Evolutionary conservation across 2,329 filamentous ascomycete genomes (phyloP).

Genomic region (Curvularia hawaiiensis): DNA sequence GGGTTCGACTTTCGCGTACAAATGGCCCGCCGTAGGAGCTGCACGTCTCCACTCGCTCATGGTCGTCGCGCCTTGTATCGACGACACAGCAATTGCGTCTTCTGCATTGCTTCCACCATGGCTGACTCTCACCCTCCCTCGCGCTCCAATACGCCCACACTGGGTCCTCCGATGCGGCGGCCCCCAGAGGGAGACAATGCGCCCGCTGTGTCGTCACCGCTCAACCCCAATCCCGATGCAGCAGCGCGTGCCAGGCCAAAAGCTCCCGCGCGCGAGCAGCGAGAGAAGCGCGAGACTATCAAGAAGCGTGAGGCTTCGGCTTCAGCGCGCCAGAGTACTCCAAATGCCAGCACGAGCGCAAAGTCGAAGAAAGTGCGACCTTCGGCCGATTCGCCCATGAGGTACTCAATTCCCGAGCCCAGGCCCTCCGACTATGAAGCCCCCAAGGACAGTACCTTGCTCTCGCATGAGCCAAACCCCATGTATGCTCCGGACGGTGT

Average conservation of each 20-base stretch:
- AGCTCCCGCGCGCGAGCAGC: slow-evolving; percentile 49
- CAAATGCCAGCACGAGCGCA: slow-evolving; percentile 47
- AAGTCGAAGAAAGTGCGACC: slow-evolving; percentile 45
- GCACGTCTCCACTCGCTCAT: slow-evolving; percentile 10
- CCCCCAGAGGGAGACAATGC: slow-evolving; percentile 71
- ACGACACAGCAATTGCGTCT: slow-evolving; percentile 11
- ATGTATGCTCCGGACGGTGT: slow-evolving; percentile 50
- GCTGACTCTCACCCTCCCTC: slow-evolving; percentile 42
- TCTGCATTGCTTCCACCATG: slow-evolving; percentile 29
- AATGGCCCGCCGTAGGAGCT: slow-evolving; percentile 22
- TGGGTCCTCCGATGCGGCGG: slow-evolving; percentile 64
- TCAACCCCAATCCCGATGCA: slow-evolving; percentile 66
- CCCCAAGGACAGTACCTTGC: slow-evolving; percentile 54
- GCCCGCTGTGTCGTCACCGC: slow-evolving; percentile 73
- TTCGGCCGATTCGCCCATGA: slow-evolving; percentile 53
- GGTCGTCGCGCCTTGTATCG: slow-evolving; percentile 12
- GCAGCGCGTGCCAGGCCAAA: slow-evolving; percentile 50
- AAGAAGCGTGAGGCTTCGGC: slow-evolving; percentile 59
- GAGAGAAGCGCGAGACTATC: slow-evolving; percentile 59
- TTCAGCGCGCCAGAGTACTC: slow-evolving; percentile 46
- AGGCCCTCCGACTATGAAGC: slow-evolving; percentile 55
- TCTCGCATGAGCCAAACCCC: slow-evolving; percentile 53
- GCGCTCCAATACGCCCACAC: slow-evolving; percentile 44
- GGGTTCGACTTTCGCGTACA: slow-evolving; percentile 15
- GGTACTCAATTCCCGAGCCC: slow-evolving; percentile 57